Evolutionary conservation across 352 stramenopile genomes (phyloP).

Genomic region (Pythium utonaiense): DNA sequence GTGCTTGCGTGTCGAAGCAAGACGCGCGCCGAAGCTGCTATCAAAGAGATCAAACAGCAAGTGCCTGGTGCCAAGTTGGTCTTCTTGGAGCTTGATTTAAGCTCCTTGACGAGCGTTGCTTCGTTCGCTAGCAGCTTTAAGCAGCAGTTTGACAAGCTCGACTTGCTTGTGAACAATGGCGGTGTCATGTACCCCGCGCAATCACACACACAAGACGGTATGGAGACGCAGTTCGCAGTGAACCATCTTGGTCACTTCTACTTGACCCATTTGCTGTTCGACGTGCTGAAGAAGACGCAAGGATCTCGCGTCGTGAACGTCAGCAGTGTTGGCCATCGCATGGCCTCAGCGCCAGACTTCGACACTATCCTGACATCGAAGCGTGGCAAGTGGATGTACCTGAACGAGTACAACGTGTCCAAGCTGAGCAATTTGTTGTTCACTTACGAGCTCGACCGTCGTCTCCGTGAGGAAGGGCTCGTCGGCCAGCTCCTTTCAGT

Average conservation of each 20-base stretch:
- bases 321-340: constrained; percentile 28
- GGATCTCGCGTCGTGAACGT: constrained; percentile 42
- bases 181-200: constrained; percentile 37
- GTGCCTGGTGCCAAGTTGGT: constrained; percentile 16
- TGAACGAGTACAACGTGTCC: constrained; percentile 44
- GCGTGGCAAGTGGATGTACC: constrained; percentile 25
- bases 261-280: constrained; percentile 53
- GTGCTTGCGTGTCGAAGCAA: constrained; percentile 55
- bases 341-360: constrained; percentile 11
- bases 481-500: constrained; percentile 24
- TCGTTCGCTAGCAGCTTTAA: constrained; percentile 41
- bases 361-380: constrained; percentile 13
- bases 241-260: constrained; percentile 77
- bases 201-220: constrained; percentile 30
- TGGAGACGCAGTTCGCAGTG: constrained; percentile 65
- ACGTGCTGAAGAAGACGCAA: constrained; percentile 25
- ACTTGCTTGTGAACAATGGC: constrained; percentile 77
- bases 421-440: constrained; percentile 32
- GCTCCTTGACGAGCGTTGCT: constrained; percentile 35
- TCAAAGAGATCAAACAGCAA: constrained; percentile 24
- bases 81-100: constrained; percentile 46
- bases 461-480: constrained; percentile 18
- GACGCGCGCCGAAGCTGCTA: not conserved
- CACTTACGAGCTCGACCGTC: constrained; percentile 24
- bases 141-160: constrained; percentile 36